Evolutionary conservation across 75 land plant species (phyloP).

Genomic region (Ceratopteris richardii): DNA sequence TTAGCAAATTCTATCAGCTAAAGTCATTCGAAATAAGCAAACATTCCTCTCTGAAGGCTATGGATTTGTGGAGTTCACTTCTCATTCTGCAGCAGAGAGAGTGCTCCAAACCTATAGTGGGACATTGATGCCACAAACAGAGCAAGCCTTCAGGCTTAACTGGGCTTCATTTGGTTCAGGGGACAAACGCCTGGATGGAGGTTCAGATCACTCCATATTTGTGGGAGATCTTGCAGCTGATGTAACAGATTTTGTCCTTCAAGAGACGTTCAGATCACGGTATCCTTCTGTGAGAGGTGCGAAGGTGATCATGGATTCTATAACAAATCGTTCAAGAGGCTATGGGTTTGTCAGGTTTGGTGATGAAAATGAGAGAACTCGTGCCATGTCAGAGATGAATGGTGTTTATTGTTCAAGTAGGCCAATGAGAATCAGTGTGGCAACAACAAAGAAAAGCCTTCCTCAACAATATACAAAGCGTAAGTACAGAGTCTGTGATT

Average conservation of each 20-base stretch:
- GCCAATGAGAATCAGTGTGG: slow-evolving; percentile 93
- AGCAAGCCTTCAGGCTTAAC: slow-evolving; percentile 72
- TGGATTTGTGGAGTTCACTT: slow-evolving; percentile 81
- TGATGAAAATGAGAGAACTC: slow-evolving; percentile 64
- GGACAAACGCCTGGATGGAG: slow-evolving; percentile 59
- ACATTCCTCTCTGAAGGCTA: slow-evolving; percentile 79
- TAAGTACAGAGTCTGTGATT: slow-evolving; percentile 1
- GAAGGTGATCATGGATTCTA: slow-evolving; percentile 81
- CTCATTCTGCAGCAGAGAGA: slow-evolving; percentile 75
- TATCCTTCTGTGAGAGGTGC: slow-evolving; percentile 88
- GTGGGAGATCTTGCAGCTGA: slow-evolving; percentile 95
- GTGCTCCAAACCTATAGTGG: slow-evolving; percentile 73
- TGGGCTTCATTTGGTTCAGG: slow-evolving; percentile 86
- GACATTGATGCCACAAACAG: slow-evolving; percentile 63
- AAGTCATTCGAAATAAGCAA: slow-evolving; percentile 84
- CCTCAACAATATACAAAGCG: slow-evolving; percentile 31
- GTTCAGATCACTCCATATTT: slow-evolving; percentile 73
- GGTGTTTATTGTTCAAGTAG: slow-evolving; percentile 66
- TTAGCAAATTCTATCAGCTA: slow-evolving; percentile 26
- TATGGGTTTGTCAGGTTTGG: slow-evolving; percentile 97
- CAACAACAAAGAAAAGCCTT: slow-evolving; percentile 63
- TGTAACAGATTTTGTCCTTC: slow-evolving; percentile 77
- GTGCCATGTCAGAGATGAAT: slow-evolving; percentile 96
- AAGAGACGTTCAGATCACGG: slow-evolving; percentile 64
- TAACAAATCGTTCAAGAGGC: slow-evolving; percentile 92